phyloP scores from a whole-genome alignment of 768 basidiomycete species.

The Hypsizygus marmoreus region DNA sequence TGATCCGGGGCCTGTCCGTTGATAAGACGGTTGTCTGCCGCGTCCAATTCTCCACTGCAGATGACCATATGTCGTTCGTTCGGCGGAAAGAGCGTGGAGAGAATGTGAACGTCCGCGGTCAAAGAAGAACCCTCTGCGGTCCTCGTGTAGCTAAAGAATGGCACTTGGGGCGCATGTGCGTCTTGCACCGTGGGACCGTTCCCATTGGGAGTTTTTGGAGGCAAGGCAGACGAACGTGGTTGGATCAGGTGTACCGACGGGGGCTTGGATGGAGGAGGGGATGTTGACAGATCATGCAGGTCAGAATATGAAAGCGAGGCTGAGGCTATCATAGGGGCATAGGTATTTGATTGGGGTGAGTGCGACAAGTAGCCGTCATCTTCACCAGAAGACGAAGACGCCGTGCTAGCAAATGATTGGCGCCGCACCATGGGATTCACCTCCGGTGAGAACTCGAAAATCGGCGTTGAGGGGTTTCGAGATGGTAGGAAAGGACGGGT shows the following conservation, averaged over 20 bases:
- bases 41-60: slow-evolving; percentile 69
- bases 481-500: slow-evolving; percentile 2
- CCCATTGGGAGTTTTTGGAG: slow-evolving; percentile 6
- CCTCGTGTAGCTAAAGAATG: slow-evolving; percentile 81
- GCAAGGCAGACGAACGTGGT: slow-evolving; percentile 32
- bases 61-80: slow-evolving; percentile 74
- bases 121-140: slow-evolving; percentile 77
- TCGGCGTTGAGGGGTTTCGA: slow-evolving; percentile 5
- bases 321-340: slow-evolving; percentile 33
- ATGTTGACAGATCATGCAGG: slow-evolving; percentile 30
- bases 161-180: slow-evolving; percentile 34
- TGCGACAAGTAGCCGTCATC: slow-evolving; percentile 67
- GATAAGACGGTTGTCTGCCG: slow-evolving; percentile 43
- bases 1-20: slow-evolving; percentile 36
- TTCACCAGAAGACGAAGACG: slow-evolving; percentile 33
- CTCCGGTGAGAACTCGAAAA: slow-evolving; percentile 18
- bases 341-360: slow-evolving; percentile 46
- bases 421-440: too few relatives aligned
- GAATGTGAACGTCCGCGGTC: slow-evolving; percentile 67
- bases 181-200: slow-evolving; percentile 10
- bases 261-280: slow-evolving; percentile 30
- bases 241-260: slow-evolving; percentile 38
- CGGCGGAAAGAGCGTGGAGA: slow-evolving; percentile 72
- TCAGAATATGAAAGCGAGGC: slow-evolving; percentile 48
- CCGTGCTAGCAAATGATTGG: too few relatives aligned